A percentile compares a stretch with the other conserved stretches of the same genome.
Conservation (phyloP, 345 rosid species). For the Garcia nutans region DNA sequence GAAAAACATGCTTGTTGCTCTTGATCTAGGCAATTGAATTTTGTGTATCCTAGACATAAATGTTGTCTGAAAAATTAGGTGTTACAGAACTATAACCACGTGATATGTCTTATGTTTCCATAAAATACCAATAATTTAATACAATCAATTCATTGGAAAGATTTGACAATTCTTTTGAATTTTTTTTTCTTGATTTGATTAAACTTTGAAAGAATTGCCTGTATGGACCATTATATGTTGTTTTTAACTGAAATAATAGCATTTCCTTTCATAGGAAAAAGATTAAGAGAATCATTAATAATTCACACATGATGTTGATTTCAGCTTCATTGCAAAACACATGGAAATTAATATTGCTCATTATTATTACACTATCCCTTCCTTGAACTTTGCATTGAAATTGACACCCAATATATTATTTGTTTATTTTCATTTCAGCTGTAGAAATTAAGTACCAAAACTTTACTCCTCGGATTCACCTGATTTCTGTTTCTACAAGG, state of each 20-base stretch:
- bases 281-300: not conserved
- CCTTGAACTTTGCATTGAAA: too few species aligned
- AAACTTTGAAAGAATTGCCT: not conserved
- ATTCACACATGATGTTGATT: not conserved
- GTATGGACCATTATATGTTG: too few species aligned
- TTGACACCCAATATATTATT: too few species aligned
- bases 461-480: too few species aligned
- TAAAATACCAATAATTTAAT: not conserved
- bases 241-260: not conserved
- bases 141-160: not conserved
- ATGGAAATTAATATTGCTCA: too few species aligned
- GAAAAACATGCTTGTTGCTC: not conserved
- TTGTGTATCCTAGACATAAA: not conserved
- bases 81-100: conserved; percentile 1
- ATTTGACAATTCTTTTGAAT: conserved; percentile 4
- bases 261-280: not conserved
- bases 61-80: conserved; percentile 7
- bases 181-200: conserved; percentile 4
- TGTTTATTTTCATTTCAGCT: too few species aligned
- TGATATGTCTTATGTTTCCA: not conserved
- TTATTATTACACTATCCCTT: too few species aligned
- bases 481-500: too few species aligned
- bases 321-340: too few species aligned
- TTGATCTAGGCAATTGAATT: not conserved
- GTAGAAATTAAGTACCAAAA: too few species aligned